phyloP scores from a whole-genome alignment of 805 yeast genomes.

The Wickerhamiella siamensis region DNA sequence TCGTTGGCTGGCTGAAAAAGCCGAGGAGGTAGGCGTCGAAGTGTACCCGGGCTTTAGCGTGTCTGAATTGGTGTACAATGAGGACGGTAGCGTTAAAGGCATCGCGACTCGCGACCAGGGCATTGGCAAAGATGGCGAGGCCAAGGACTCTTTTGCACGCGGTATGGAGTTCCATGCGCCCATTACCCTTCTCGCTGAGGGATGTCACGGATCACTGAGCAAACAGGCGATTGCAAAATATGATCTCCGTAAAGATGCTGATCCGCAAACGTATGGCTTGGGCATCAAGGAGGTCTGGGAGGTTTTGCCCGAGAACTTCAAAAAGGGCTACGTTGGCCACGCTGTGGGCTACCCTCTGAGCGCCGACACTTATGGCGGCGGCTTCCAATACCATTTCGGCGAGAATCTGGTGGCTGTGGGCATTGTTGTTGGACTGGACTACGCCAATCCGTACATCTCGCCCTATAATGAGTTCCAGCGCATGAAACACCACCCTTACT shows the following conservation, averaged over 20 bases:
- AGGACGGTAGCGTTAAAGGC: slow-evolving; percentile 52
- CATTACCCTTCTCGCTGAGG: slow-evolving; percentile 83
- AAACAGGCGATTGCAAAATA: slow-evolving; percentile 61
- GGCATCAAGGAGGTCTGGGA: slow-evolving; percentile 98
- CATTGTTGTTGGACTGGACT: slow-evolving; percentile 87
- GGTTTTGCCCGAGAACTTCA: slow-evolving; percentile 67
- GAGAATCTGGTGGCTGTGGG: slow-evolving; percentile 87
- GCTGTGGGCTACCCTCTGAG: slow-evolving; percentile 79
- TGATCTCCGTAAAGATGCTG: slow-evolving; percentile 48
- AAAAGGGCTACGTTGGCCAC: slow-evolving; percentile 70
- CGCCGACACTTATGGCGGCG: slow-evolving; percentile 79
- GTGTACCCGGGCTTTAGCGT: slow-evolving; percentile 84
- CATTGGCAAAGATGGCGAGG: slow-evolving; percentile 54
- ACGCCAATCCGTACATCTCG: slow-evolving; percentile 84
- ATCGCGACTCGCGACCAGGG: slow-evolving; percentile 95
- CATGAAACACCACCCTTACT: slow-evolving; percentile 85
- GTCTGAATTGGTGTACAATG: slow-evolving; percentile 55
- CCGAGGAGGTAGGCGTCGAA: slow-evolving; percentile 90
- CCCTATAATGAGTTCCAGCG: slow-evolving; percentile 94
- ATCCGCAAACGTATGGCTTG: slow-evolving; percentile 81
- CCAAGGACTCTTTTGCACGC: slow-evolving; percentile 75
- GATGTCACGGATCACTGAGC: slow-evolving; percentile 92
- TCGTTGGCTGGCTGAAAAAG: slow-evolving; percentile 68
- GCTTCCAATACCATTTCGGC: slow-evolving; percentile 93
- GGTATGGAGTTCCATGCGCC: slow-evolving; percentile 96